Base-by-base conservation (phyloP, 106 monocot genomes). In the Acorus gramineus region DNA sequence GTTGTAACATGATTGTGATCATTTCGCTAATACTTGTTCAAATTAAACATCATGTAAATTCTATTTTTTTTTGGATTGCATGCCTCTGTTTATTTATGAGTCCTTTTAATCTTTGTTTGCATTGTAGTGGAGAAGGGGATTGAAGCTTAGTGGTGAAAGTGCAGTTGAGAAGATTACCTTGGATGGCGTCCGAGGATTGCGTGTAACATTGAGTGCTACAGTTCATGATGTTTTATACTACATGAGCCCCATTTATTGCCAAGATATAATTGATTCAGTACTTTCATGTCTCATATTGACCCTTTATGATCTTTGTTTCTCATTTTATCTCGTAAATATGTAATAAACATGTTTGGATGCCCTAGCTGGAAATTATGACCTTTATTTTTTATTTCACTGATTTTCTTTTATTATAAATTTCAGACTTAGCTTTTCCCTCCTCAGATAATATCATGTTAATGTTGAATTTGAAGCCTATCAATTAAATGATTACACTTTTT, bases 201-300 rank as follows among this genome's bases (percentile, higher is more conserved):
- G 96, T 59, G 78, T 79, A 42, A 82, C 96, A 57, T 71, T 91
- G 57, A 71, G 96, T 77, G 91, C 96, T 8, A 98, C 96, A 42
- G 96, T 80, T 61, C 96, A 98, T 83, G 96, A 98, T 79, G 91
- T 98, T 74, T 66, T 98, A 11, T 92, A 91, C 83, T 98, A 98
- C 65, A 91, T 98, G 96, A 98, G 96, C 47, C 96, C 96, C 12
- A 91, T 87, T 47, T 85, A 91, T 65, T 98, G 91, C 73, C 96
- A 98, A 58, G 77, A 85, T 53, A 98, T 98, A 56, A 77, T 92
- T 66, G 77, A 98, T 61, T 98, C 96, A 81, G 96, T 98, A 90
- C 52, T 4, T 66, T 61, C 9, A 43, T 6, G 59, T 57, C 42
- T 46, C 3, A 59, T 46, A 28, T 28, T 28, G 28, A 28, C 28